These are phyloP conservation scores for Flaveria bidentis DNA, from an alignment of 129 eudicot species.

Conservation along the genomic window DNA sequence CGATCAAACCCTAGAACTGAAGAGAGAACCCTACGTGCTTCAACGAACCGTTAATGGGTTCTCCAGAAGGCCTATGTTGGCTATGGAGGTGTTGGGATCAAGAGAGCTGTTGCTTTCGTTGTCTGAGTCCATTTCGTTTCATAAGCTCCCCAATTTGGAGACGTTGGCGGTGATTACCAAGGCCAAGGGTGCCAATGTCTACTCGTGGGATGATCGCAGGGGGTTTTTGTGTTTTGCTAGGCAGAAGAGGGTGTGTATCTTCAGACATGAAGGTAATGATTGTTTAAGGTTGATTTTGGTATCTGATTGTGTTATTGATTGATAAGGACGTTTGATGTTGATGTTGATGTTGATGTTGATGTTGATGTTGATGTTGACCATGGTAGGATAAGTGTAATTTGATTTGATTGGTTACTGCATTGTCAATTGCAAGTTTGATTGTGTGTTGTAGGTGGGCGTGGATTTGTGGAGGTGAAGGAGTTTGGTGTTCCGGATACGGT, in stretches of 20 bases:
- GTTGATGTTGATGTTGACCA: no score
- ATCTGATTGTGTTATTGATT: constrained; percentile 2
- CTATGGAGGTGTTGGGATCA: constrained; percentile 73
- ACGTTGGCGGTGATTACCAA: constrained; percentile 88
- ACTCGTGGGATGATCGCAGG: constrained; percentile 84
- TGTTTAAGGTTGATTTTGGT: no score
- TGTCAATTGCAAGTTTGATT: background rate
- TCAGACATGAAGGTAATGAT: constrained; percentile 69
- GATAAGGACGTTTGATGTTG: background rate
- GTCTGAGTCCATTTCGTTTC: constrained; percentile 85
- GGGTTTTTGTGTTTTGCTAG: constrained; percentile 87
- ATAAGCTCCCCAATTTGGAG: constrained; percentile 79
- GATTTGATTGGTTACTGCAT: no score
- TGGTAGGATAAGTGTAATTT: no score
- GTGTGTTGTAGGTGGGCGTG: constrained; percentile 72
- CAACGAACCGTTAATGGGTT: constrained; percentile 78
- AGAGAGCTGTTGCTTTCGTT: constrained; percentile 74
- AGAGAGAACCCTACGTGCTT: constrained; percentile 58
- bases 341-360: no score
- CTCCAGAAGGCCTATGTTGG: constrained; percentile 63
- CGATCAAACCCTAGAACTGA: constrained; percentile 52
- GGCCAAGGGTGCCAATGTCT: constrained; percentile 93
- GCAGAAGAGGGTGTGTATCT: constrained; percentile 77
- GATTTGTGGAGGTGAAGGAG: constrained; percentile 97
- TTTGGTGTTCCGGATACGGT: constrained; percentile 88